phyloP scores from a whole-genome alignment of 2,329 filamentous ascomycete species.

The Huntiella omanensis region DNA sequence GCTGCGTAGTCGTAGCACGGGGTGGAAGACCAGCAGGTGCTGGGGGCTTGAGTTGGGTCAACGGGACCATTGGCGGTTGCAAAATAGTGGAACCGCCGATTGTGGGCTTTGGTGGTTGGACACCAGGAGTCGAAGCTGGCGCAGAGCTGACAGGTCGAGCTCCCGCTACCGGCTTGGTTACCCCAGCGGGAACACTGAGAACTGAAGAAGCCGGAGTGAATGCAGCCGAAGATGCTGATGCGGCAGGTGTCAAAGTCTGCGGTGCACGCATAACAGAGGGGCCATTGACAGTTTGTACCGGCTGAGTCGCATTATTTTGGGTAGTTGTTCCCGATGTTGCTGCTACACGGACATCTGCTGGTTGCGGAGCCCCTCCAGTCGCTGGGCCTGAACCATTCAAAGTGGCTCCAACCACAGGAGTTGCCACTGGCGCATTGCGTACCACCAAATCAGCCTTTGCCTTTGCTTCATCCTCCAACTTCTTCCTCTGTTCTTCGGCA shows the following conservation, averaged over 20 bases:
- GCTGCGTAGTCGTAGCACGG: neutral
- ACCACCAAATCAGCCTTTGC: neutral
- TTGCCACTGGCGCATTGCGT: neutral
- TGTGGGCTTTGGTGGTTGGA: no score
- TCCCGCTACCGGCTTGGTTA: neutral
- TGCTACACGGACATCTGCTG: no score
- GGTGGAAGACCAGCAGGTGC: conserved; percentile 7
- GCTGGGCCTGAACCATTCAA: no score
- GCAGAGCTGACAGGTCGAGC: neutral
- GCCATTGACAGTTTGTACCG: no score
- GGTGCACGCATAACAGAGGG: no score
- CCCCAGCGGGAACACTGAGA: neutral
- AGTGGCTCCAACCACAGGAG: neutral
- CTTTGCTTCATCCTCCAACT: neutral
- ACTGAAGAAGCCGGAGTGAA: neutral
- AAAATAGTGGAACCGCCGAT: conserved; percentile 1
- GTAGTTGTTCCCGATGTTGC: no score
- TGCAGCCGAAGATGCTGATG: neutral
- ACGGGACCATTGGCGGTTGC: conserved; percentile 5
- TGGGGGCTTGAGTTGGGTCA: conserved; percentile 6
- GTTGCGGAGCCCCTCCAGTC: no score
- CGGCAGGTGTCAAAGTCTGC: neutral
- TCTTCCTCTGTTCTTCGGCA: neutral
- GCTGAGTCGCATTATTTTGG: no score
- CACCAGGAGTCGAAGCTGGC: neutral